These are phyloP conservation scores for Endoconidiophora laricicola DNA, from an alignment of 2,329 filamentous ascomycete species.

Conservation along the genomic window DNA sequence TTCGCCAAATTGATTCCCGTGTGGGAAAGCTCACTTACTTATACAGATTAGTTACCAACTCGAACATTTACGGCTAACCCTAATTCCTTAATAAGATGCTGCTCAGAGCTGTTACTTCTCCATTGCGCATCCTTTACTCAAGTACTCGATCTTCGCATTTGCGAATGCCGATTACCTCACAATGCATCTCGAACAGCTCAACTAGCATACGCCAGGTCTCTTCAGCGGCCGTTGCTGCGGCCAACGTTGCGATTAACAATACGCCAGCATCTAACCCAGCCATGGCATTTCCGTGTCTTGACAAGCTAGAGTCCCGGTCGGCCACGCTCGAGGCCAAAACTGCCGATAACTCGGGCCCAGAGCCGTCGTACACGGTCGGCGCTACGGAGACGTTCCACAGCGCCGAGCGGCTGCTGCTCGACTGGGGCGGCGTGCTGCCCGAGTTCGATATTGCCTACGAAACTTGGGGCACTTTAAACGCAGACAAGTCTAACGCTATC, in stretches of 20 bases:
- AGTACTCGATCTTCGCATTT: not conserved
- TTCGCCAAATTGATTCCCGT: conserved; percentile 1
- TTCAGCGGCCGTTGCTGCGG: conserved; percentile 3
- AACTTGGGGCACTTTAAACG: conserved; percentile 72
- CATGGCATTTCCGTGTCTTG: conserved; percentile 79
- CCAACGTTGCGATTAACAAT: not conserved
- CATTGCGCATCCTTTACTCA: conserved; percentile 1
- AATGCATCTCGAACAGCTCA: no score
- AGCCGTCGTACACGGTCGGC: conserved; percentile 86
- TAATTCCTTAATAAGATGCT: conserved; percentile 2
- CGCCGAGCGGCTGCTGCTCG: conserved; percentile 57
- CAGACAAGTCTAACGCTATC: conserved; percentile 72
- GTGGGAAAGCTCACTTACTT: no score
- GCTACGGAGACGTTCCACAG: conserved; percentile 66
- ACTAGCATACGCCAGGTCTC: not conserved
- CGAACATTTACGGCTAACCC: not conserved
- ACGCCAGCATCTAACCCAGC: conserved; percentile 54
- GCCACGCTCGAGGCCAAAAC: conserved; percentile 45
- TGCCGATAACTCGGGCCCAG: conserved; percentile 54
- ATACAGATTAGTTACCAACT: not conserved
- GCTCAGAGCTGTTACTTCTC: conserved; percentile 1
- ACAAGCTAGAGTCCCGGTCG: conserved; percentile 64
- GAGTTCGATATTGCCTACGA: conserved; percentile 88
- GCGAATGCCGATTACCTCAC: not conserved
- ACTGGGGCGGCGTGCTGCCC: conserved; percentile 87